phyloP scores from a whole-genome alignment of 2,329 filamentous ascomycete species.

The Curvularia sp. region DNA sequence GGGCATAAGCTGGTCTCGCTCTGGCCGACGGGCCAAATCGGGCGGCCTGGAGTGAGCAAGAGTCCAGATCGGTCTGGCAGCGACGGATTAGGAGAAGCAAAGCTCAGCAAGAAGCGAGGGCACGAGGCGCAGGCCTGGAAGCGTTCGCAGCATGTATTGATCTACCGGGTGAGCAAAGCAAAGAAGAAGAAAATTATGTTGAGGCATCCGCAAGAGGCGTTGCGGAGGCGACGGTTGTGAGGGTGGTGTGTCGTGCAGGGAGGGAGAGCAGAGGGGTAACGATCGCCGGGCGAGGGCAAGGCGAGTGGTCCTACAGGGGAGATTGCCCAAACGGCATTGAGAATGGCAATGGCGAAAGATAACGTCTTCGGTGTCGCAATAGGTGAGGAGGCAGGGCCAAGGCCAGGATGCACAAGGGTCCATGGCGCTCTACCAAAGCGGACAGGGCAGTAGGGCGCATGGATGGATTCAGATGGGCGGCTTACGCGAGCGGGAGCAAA shows the following conservation, averaged over 20 bases:
- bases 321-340: conserved; percentile 17
- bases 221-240: conserved; percentile 28
- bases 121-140: conserved; percentile 13
- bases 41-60: conserved; percentile 16
- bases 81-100: conserved; percentile 28
- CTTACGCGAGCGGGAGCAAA: conserved; percentile 32
- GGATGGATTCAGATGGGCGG: conserved; percentile 7
- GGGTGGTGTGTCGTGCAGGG: conserved; percentile 17
- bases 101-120: conserved; percentile 35
- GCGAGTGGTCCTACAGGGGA: conserved; percentile 15
- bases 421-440: no score
- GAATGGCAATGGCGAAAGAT: conserved; percentile 22
- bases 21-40: conserved; percentile 23
- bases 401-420: neutral
- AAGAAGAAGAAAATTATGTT: conserved; percentile 31
- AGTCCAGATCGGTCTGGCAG: conserved; percentile 32
- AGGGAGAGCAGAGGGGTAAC: conserved; percentile 7
- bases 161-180: conserved; percentile 17
- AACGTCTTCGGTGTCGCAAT: conserved; percentile 27
- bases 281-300: conserved; percentile 28
- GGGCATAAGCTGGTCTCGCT: conserved; percentile 38
- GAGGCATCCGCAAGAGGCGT: conserved; percentile 22
- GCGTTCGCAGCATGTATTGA: conserved; percentile 20
- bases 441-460: no score
- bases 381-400: conserved; percentile 10